Base-by-base conservation (phyloP, 2,329 filamentous ascomycete genomes). In the Cytospora leucostoma region DNA sequence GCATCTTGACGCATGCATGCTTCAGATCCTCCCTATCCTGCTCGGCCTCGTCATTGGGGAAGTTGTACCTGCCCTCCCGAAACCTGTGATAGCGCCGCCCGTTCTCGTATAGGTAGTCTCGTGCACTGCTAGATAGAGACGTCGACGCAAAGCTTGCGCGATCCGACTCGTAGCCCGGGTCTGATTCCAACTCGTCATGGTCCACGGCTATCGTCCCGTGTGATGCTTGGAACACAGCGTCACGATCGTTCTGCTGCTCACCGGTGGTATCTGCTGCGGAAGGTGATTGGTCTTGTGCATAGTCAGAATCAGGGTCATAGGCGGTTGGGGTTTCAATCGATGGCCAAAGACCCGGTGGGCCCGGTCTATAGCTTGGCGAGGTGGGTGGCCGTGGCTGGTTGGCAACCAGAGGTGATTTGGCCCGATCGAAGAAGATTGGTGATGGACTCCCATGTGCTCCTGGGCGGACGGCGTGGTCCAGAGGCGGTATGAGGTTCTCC, bases 11-110 rank as follows among this genome's bases (percentile, higher is more conserved):
- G 77, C 83, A 81, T 66, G 77, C 74, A 70, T 85, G 83, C 68
- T 83, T 84, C 77, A 86, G 79, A 58, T 86, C 82, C 67, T 85
- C 80, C 44, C 83, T 75, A 67, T 86, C 83, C 70, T 86, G 83
- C 72, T 87, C 84, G 6, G 79, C 74, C 56, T 86, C 84, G 65
- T 87, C 85, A 61, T 86, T 87, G 33, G 85, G 84, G 56, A 86
- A 84, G 61, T 81, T 81, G 68, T 87, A 87, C 12, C 72, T 69
- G 7, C 82, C 83, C 62, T 83, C 81, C 19, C 82, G 76, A 68
- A 82, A 84, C 50, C 77, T 77, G 68, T 86, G 84, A 64, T 87
- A 87, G 33, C 84, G 77, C 32, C 84, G 77, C n/a, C 84, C 84
- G 68, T 87, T 85, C 68, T 86, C 83, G 62, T 76, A 79, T 56